Conservation (phyloP, 2,329 filamentous ascomycete species). For the Bertia moriformis region DNA sequence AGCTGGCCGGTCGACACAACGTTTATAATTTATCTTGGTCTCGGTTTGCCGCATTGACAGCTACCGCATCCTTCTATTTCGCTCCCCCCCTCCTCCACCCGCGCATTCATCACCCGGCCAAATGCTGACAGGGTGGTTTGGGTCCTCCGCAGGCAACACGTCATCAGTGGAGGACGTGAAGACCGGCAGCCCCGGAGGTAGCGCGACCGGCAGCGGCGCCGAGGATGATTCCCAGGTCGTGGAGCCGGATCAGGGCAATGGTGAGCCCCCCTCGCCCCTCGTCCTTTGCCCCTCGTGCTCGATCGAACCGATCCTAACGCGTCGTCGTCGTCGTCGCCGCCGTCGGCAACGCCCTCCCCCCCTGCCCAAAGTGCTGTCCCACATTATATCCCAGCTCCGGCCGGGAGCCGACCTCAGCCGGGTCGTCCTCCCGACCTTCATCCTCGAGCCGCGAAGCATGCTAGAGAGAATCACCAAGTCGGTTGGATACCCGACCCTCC, state of each 20-base stretch:
- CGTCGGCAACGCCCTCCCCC: slow-evolving; percentile 4
- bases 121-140: slow-evolving; percentile 28
- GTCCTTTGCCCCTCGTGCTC: neutral
- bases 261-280: slow-evolving; percentile 2
- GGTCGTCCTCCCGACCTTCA: slow-evolving; percentile 91
- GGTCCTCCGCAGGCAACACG: slow-evolving; percentile 24
- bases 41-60: too few species aligned
- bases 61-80: too few species aligned
- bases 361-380: slow-evolving; percentile 91
- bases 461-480: slow-evolving; percentile 97
- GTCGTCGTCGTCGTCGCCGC: slow-evolving; percentile 1
- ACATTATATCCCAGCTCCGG: slow-evolving; percentile 93
- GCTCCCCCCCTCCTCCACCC: too few species aligned
- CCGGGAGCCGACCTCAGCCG: slow-evolving; percentile 89
- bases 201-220: slow-evolving; percentile 20
- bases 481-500: too few species aligned
- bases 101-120: too few species aligned
- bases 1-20: too few species aligned
- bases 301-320: slow-evolving; percentile 3
- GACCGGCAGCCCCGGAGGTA: slow-evolving; percentile 8
- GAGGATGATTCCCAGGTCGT: slow-evolving; percentile 70
- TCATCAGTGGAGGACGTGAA: slow-evolving; percentile 42
- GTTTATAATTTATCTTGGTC: too few species aligned
- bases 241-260: slow-evolving; percentile 82
- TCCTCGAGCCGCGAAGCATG: slow-evolving; percentile 95